phyloP scores from a whole-genome alignment of 345 rosid genomes.

The Citrus maxima region DNA sequence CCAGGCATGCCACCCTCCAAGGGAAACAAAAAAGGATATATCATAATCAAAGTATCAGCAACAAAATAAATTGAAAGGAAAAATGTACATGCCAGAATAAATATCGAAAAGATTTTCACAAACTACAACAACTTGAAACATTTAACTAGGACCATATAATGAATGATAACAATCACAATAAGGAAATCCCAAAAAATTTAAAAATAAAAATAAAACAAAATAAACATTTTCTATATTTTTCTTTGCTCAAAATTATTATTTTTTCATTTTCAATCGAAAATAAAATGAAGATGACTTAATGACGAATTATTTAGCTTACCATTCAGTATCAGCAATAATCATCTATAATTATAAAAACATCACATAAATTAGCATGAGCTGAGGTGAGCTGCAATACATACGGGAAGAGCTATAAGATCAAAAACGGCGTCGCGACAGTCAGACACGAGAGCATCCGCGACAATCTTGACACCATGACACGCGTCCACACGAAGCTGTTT shows the following conservation, averaged over 20 bases:
- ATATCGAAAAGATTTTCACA: background rate
- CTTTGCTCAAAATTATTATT: no score
- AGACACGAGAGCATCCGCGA: constrained; percentile 68
- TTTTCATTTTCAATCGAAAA: background rate
- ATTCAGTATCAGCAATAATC: no score
- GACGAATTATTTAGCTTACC: no score
- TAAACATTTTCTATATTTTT: no score
- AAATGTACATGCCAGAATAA: background rate
- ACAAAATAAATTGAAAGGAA: background rate
- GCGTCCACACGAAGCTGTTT: constrained; percentile 66
- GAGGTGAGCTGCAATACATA: no score
- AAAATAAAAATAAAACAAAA: no score
- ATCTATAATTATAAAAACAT: no score
- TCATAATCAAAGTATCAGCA: background rate
- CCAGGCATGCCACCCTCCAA: constrained; percentile 89
- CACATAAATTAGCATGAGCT: no score
- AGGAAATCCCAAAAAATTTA: no score
- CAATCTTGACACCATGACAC: constrained; percentile 63
- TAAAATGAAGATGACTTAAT: background rate
- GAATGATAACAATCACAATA: no score
- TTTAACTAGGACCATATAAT: no score
- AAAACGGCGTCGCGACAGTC: constrained; percentile 47
- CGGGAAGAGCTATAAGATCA: constrained; percentile 77
- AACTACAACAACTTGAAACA: background rate
- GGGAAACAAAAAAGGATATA: background rate